These are phyloP conservation scores for Fusarium drepaniforme DNA, from an alignment of 2,329 filamentous ascomycete genomes.

Conservation along the genomic window DNA sequence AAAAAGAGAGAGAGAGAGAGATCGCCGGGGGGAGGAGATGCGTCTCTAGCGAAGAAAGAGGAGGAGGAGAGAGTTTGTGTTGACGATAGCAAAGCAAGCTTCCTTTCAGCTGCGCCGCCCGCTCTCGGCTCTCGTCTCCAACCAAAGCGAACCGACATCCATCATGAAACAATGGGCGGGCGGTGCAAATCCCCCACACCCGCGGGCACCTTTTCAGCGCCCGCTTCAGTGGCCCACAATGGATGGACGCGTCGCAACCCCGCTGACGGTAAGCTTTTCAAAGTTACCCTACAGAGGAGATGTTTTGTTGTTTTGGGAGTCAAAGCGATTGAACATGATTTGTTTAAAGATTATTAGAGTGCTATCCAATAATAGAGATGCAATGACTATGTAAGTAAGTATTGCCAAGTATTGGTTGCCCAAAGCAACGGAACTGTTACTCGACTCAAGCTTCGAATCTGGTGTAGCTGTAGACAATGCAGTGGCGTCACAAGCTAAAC, in stretches of 20 bases:
- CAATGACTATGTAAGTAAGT: neutral
- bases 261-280: neutral
- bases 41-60: conserved; percentile 10
- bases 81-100: conserved; percentile 32
- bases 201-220: neutral
- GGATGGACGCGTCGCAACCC: neutral
- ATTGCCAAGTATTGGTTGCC: neutral
- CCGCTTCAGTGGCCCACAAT: neutral
- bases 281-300: neutral
- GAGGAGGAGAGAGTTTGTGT: conserved; percentile 13
- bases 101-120: conserved; percentile 18
- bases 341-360: too few relatives aligned
- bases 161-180: conserved; percentile 35
- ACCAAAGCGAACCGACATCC: conserved; percentile 1
- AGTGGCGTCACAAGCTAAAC: too few relatives aligned
- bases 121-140: conserved; percentile 6
- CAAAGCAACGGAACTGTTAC: neutral
- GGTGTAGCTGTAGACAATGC: neutral
- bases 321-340: neutral
- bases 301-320: neutral
- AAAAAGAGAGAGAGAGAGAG: neutral
- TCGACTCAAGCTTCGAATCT: neutral
- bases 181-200: conserved; percentile 12
- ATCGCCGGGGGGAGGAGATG: neutral
- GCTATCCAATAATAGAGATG: too few relatives aligned